Conservation (phyloP, 352 stramenopile species). For the Phytopythium oedochilum region DNA sequence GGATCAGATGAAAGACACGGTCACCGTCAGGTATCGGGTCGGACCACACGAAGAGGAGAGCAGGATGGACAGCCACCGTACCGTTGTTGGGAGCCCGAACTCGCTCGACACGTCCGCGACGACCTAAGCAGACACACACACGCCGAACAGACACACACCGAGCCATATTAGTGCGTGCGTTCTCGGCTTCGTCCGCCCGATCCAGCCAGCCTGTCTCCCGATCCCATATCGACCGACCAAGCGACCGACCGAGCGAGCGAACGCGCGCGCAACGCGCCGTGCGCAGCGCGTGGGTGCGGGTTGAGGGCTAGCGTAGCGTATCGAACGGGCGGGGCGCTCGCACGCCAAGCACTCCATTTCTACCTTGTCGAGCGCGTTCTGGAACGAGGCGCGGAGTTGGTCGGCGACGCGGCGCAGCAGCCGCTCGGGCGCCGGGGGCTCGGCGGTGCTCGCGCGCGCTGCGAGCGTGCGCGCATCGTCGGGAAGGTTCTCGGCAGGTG, state of each 20-base stretch:
- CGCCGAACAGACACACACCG: background rate
- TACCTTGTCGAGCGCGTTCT: slow-evolving; percentile 19
- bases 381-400: slow-evolving; percentile 16
- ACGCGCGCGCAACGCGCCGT: background rate
- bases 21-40: background rate
- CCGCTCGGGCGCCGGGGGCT: slow-evolving; percentile 6
- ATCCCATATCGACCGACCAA: no score
- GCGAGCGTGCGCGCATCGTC: slow-evolving; percentile 4
- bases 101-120: slow-evolving; percentile 15
- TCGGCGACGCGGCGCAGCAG: slow-evolving; percentile 19
- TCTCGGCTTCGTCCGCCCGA: background rate
- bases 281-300: background rate
- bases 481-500: slow-evolving; percentile 8
- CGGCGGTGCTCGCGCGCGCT: background rate
- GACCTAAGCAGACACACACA: slow-evolving; percentile 8
- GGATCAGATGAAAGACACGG: background rate
- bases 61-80: slow-evolving; percentile 2
- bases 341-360: no score
- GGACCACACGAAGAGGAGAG: background rate
- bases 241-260: background rate
- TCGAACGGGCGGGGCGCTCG: background rate
- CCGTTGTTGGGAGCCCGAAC: slow-evolving; percentile 11
- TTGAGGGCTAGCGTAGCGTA: background rate
- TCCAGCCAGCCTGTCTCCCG: background rate
- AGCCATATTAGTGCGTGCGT: no score